Percentiles rank a stretch among this genome's conserved stretches.
Conservation (phyloP, 768 basidiomycete genomes). For the button mushroom (Agaricus bisporus) region DNA sequence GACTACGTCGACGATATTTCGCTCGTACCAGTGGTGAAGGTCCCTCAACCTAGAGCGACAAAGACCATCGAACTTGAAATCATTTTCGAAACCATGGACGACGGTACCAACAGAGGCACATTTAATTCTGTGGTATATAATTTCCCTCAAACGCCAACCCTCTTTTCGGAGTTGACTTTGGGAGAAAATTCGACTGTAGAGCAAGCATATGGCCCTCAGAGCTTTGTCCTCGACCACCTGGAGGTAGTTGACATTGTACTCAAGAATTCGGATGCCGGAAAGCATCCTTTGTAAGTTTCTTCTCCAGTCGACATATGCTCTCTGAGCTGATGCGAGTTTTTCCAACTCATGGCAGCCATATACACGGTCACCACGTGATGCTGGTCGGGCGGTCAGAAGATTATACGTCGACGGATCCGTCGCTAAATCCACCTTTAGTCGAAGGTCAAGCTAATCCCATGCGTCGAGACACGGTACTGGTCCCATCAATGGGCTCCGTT, state of each 20-base stretch:
- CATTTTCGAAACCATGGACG: constrained; percentile 76
- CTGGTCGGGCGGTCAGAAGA: constrained; percentile 69
- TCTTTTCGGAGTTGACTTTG: constrained; percentile 73
- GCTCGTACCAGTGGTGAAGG: constrained; percentile 54
- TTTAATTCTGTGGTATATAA: constrained; percentile 70
- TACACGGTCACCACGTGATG: constrained; percentile 87
- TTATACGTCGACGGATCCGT: constrained; percentile 67
- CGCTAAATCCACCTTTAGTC: constrained; percentile 71
- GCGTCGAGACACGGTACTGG: constrained; percentile 83
- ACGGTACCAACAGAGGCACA: constrained; percentile 81
- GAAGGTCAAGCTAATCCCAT: constrained; percentile 85
- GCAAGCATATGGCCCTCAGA: constrained; percentile 73
- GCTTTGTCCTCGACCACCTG: constrained; percentile 67
- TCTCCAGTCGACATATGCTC: not conserved
- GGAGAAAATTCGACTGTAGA: constrained; percentile 64
- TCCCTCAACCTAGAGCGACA: constrained; percentile 45
- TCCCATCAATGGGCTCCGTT: constrained; percentile 61
- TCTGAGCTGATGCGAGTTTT: not conserved
- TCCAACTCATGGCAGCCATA: constrained; percentile 50
- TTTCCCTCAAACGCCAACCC: constrained; percentile 62
- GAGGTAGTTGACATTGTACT: constrained; percentile 76
- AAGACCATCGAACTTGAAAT: constrained; percentile 66
- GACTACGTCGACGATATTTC: constrained; percentile 58
- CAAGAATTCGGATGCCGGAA: constrained; percentile 64
- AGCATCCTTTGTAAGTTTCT: constrained; percentile 74